Conservation (phyloP, 495 filamentous ascomycete genomes). For the Hypoxylon rickii region DNA sequence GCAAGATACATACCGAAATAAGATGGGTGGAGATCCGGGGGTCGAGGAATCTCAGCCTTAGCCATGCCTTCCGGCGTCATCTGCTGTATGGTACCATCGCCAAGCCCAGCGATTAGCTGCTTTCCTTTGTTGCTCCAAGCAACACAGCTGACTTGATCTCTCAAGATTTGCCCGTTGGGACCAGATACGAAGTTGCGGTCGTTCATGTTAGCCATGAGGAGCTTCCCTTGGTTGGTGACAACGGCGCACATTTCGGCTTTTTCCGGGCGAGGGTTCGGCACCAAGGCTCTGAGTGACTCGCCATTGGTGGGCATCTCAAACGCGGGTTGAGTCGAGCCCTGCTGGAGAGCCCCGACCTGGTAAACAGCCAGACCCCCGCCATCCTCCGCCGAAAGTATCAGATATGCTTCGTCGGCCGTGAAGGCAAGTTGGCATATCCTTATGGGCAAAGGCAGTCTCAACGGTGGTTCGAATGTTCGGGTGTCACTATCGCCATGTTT, state of each 20-base stretch:
- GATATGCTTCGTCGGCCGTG: conserved; percentile 78
- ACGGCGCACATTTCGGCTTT: conserved; percentile 70
- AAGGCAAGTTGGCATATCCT: conserved; percentile 89
- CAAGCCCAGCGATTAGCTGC: conserved; percentile 86
- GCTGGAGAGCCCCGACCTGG: conserved; percentile 65
- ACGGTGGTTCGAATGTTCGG: conserved; percentile 73
- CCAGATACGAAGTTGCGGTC: conserved; percentile 62
- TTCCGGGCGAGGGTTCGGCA: conserved; percentile 78
- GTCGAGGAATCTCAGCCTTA: conserved; percentile 78
- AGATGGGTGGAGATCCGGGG: conserved; percentile 66
- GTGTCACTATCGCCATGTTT: conserved; percentile 64
- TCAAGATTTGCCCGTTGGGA: conserved; percentile 67
- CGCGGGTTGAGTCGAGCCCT: conserved; percentile 64
- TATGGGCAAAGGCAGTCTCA: conserved; percentile 70
- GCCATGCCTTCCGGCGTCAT: conserved; percentile 78
- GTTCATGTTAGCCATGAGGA: conserved; percentile 81
- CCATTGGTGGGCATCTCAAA: conserved; percentile 80
- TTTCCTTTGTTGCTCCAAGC: conserved; percentile 94
- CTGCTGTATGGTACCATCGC: conserved; percentile 78
- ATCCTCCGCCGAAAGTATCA: conserved; percentile 81
- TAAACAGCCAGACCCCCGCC: conserved; percentile 86
- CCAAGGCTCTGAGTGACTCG: conserved; percentile 70
- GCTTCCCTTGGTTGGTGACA: conserved; percentile 77
- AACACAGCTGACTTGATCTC: conserved; percentile 77
- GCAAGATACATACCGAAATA: conserved; percentile 65